Conservation (phyloP, 805 yeast species). For the Pichia gijzeniarum region DNA sequence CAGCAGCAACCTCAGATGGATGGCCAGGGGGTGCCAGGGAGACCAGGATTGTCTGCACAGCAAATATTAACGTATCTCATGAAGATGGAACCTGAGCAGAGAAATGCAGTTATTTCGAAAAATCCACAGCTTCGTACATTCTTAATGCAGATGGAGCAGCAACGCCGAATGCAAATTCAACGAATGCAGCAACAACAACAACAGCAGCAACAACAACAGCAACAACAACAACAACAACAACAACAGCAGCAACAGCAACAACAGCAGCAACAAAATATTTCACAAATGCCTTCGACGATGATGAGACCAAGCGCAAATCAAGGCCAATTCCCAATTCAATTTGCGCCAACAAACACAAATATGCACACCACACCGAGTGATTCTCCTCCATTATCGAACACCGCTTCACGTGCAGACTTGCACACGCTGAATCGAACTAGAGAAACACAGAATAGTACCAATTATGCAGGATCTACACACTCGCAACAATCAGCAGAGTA, state of each 20-base stretch:
- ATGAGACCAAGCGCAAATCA: background rate
- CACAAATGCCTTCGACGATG: background rate
- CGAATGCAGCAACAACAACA: conserved; percentile 11
- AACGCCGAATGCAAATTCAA: conserved; percentile 24
- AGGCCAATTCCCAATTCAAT: background rate
- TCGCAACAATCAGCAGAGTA: conserved; percentile 6
- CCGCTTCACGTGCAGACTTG: too few species aligned
- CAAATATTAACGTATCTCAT: conserved; percentile 29
- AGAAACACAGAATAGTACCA: too few species aligned
- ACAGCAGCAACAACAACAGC: conserved; percentile 14
- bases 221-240: conserved; percentile 15
- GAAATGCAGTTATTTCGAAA: conserved; percentile 26
- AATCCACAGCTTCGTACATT: conserved; percentile 31
- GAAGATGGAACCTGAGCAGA: conserved; percentile 32
- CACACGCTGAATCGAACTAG: too few species aligned
- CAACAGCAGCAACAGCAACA: conserved; percentile 10
- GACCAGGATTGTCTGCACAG: conserved; percentile 23
- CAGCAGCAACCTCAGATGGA: background rate
- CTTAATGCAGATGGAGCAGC: conserved; percentile 31
- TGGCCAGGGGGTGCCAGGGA: conserved; percentile 1
- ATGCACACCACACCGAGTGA: conserved; percentile 10
- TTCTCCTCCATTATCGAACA: too few species aligned
- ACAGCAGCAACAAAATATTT: conserved; percentile 14
- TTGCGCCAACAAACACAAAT: conserved; percentile 7
- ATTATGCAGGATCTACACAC: too few species aligned